Conservation (phyloP, 2,329 filamentous ascomycete species). For the Colletotrichum ledebouriae region DNA sequence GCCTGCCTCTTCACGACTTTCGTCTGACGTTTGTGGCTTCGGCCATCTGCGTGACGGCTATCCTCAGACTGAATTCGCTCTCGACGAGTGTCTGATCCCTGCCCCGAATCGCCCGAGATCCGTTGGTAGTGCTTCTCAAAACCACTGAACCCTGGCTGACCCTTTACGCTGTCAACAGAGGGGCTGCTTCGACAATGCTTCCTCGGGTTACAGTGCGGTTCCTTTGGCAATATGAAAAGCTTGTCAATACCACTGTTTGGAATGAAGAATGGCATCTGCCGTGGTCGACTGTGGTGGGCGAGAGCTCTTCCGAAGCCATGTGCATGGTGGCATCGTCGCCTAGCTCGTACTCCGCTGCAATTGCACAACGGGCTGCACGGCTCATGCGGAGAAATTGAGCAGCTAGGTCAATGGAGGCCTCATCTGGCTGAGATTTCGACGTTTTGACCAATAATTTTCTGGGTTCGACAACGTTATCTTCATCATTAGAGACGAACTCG, state of each 20-base stretch:
- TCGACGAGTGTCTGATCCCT: slow-evolving; percentile 21
- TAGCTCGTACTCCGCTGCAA: background rate
- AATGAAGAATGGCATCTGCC: slow-evolving; percentile 9
- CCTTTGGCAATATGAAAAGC: slow-evolving; percentile 22
- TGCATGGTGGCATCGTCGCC: background rate
- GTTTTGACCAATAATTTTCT: background rate
- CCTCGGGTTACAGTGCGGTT: background rate
- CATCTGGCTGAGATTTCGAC: background rate
- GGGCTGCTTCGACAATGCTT: slow-evolving; percentile 23
- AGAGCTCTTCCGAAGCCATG: background rate
- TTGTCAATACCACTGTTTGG: background rate
- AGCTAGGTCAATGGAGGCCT: slow-evolving; percentile 29
- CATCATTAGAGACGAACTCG: background rate
- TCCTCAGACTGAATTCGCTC: background rate
- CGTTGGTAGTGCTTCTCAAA: slow-evolving; percentile 18
- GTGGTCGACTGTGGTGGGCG: background rate
- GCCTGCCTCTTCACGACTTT: background rate
- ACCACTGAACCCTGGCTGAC: background rate
- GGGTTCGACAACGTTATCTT: background rate
- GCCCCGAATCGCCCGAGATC: slow-evolving; percentile 29
- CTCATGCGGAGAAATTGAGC: slow-evolving; percentile 27
- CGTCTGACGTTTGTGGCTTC: slow-evolving; percentile 2
- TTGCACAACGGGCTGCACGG: slow-evolving; percentile 12
- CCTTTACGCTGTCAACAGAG: slow-evolving; percentile 6
- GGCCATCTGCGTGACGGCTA: background rate